Percentiles rank a stretch among this genome's conserved stretches.
These are phyloP conservation scores for Bruguiera gymnorhiza DNA, from an alignment of 345 rosid genomes.

Conservation along the genomic window DNA sequence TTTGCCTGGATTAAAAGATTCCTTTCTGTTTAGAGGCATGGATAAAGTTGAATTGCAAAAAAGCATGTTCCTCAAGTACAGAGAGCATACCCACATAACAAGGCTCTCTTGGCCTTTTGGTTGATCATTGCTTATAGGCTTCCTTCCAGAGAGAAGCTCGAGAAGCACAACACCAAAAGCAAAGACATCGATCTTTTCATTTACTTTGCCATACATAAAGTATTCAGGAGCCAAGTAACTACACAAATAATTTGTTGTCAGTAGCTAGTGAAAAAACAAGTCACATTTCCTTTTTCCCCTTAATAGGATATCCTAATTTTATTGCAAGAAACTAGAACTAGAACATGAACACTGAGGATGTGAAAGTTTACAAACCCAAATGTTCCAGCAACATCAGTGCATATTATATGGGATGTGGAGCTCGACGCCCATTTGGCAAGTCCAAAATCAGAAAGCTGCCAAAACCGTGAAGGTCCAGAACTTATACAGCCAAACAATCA, in stretches of 20 bases:
- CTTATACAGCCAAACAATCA: conserved; percentile 9
- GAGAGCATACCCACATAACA: conserved; percentile 30
- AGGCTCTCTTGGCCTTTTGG: conserved; percentile 38
- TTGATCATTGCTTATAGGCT: conserved; percentile 30
- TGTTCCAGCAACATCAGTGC: conserved; percentile 85
- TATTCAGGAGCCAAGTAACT: conserved; percentile 99
- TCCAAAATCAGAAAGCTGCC: conserved; percentile 96
- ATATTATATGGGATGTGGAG: conserved; percentile 44
- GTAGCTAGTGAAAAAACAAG: neutral
- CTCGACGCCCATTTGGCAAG: conserved; percentile 66
- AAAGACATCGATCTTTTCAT: conserved; percentile 87
- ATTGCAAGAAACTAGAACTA: neutral
- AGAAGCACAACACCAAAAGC: conserved; percentile 57
- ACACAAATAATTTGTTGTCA: conserved; percentile 21
- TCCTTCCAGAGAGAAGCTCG: conserved; percentile 25
- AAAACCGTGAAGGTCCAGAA: conserved; percentile 3
- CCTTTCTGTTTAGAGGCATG: conserved; percentile 6
- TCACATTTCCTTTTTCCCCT: neutral
- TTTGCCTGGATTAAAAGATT: conserved; percentile 25
- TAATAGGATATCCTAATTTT: neutral
- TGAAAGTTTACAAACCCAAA: conserved; percentile 63
- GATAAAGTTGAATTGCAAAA: too few species aligned
- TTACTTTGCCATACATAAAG: conserved; percentile 92
- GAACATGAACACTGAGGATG: neutral
- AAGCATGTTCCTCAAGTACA: neutral